A percentile compares a stretch with the other conserved stretches of the same genome.
Conservation (phyloP, 345 rosid genomes). For the Ceriops tagal region DNA sequence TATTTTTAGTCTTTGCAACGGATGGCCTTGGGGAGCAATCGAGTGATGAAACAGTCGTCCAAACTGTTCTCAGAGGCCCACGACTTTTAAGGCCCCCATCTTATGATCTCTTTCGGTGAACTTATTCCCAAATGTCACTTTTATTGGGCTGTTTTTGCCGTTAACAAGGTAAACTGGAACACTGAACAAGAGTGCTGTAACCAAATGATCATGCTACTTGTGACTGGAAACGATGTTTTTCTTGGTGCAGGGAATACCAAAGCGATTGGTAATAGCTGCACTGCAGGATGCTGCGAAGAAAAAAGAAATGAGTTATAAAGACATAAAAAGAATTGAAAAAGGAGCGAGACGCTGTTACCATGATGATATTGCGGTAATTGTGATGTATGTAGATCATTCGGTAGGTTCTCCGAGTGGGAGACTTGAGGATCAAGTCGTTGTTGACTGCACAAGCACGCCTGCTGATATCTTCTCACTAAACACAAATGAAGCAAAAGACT, state of each 20-base stretch:
- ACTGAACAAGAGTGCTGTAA: too few relatives aligned
- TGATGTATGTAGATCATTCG: slow-evolving; percentile 48
- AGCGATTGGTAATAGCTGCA: slow-evolving; percentile 52
- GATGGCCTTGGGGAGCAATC: slow-evolving; percentile 63
- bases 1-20: slow-evolving; percentile 50
- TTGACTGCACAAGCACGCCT: slow-evolving; percentile 38
- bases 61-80: slow-evolving; percentile 38
- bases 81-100: slow-evolving; percentile 33
- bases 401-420: slow-evolving; percentile 19
- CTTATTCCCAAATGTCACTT: too few relatives aligned
- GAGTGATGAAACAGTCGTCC: slow-evolving; percentile 46
- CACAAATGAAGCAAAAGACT: slow-evolving; percentile 22
- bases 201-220: too few relatives aligned
- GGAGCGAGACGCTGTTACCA: slow-evolving; percentile 61
- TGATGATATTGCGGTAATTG: slow-evolving; percentile 62
- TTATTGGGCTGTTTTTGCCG: neutral
- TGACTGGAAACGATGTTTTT: neutral
- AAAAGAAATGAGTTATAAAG: slow-evolving; percentile 44
- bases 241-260: slow-evolving; percentile 57
- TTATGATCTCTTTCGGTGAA: neutral
- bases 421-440: slow-evolving; percentile 19
- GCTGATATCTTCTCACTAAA: slow-evolving; percentile 46
- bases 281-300: slow-evolving; percentile 52
- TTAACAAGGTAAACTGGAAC: neutral
- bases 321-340: slow-evolving; percentile 39